A percentile compares a stretch with the other conserved stretches of the same genome.
Conservation (phyloP, 1,284 basidiomycete species). For the Cutaneotrichosporon spelunceum region DNA sequence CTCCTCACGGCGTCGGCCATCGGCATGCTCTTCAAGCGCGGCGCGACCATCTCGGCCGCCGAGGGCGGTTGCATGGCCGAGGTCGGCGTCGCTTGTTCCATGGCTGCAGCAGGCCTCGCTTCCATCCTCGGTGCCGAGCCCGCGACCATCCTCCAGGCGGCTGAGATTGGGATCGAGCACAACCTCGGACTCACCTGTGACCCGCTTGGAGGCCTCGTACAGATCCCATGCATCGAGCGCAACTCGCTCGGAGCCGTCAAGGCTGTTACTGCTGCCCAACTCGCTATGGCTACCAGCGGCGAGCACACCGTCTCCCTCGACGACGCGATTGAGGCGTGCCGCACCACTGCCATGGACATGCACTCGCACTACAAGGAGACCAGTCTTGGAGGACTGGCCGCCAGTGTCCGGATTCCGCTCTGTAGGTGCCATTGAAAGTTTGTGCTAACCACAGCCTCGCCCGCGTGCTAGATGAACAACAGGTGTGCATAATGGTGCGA, state of each 20-base stretch:
- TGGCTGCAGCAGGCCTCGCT: conserved; percentile 75
- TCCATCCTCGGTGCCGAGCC: conserved; percentile 81
- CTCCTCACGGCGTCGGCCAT: conserved; percentile 79
- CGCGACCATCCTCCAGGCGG: conserved; percentile 63
- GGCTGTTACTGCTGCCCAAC: conserved; percentile 84
- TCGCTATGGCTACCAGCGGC: conserved; percentile 86
- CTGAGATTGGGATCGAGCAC: conserved; percentile 87
- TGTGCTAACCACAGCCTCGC: conserved; percentile 10
- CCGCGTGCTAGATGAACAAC: conserved; percentile 10
- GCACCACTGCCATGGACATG: conserved; percentile 70
- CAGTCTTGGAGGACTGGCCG: conserved; percentile 64
- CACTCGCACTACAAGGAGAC: conserved; percentile 73
- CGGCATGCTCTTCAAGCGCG: conserved; percentile 96
- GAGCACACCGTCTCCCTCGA: conserved; percentile 62
- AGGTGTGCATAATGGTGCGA: conserved; percentile 1
- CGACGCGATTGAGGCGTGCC: conserved; percentile 94
- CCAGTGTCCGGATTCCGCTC: conserved; percentile 69
- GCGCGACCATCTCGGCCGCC: conserved; percentile 92
- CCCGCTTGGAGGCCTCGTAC: conserved; percentile 76
- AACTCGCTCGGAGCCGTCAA: conserved; percentile 64
- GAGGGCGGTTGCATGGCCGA: conserved; percentile 68
- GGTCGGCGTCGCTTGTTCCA: conserved; percentile 50
- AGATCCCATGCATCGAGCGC: conserved; percentile 85
- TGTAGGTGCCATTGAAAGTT: conserved; percentile 34
- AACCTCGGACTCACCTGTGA: conserved; percentile 87